A percentile compares a stretch with the other conserved stretches of the same genome.
phyloP scores from a whole-genome alignment of 2,329 filamentous ascomycete species.

The Hortaea werneckii region DNA sequence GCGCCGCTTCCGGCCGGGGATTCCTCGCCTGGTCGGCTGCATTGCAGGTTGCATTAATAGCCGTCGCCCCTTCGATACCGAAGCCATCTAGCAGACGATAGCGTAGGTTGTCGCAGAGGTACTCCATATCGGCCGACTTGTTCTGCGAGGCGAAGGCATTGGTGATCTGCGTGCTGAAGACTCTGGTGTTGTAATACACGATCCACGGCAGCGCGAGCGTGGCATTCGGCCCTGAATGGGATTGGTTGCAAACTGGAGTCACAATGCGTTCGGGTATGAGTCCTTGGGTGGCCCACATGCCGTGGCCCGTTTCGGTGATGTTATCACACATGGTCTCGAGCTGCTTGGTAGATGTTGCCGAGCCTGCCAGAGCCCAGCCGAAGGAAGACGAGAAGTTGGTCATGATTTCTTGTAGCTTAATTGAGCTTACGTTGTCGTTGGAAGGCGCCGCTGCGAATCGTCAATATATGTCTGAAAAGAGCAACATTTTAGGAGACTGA shows the following conservation, averaged over 20 bases:
- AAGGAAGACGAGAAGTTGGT: conserved; percentile 18
- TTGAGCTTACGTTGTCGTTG: conserved; percentile 3
- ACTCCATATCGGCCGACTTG: conserved; percentile 6
- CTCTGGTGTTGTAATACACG: conserved; percentile 12
- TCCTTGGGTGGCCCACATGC: conserved; percentile 14
- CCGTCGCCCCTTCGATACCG: conserved; percentile 9
- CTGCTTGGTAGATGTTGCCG: conserved; percentile 9
- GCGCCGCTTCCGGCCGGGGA: conserved; percentile 1
- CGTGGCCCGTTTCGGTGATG: conserved; percentile 9
- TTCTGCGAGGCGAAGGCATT: conserved; percentile 13
- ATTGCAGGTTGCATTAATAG: conserved; percentile 14
- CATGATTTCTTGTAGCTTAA: conserved; percentile 6
- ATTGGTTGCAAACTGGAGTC: conserved; percentile 13
- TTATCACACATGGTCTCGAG: conserved; percentile 13
- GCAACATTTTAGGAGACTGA: too few species aligned
- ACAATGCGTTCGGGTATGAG: conserved; percentile 10
- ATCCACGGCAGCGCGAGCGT: conserved; percentile 10
- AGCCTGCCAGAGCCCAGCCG: conserved; percentile 21
- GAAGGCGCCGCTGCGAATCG: not conserved
- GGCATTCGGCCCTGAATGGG: conserved; percentile 8
- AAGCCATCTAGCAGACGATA: conserved; percentile 14
- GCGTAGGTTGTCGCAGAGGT: conserved; percentile 18
- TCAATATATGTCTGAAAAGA: too few species aligned
- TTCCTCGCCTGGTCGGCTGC: not conserved
- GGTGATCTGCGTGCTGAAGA: conserved; percentile 16